A percentile compares a stretch with the other conserved stretches of the same genome.
These are phyloP conservation scores for Monascus ruber DNA, from an alignment of 2,329 filamentous ascomycete genomes.

Conservation along the genomic window DNA sequence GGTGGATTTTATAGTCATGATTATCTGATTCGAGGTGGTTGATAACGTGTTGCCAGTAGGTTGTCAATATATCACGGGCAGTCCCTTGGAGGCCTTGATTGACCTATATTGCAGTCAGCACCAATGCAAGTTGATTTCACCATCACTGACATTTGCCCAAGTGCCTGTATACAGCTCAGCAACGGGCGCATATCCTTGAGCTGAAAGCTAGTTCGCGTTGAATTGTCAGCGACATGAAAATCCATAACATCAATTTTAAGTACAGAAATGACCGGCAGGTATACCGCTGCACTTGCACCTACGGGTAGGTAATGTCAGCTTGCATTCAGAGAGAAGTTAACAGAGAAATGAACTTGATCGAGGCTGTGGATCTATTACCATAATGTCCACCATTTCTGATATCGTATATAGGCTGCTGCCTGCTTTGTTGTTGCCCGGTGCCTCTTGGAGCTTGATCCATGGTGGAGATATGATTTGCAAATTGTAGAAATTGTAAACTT, in stretches of 20 bases:
- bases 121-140: not conserved
- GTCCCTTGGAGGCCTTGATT: constrained; percentile 87
- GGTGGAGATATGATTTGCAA: constrained; percentile 1
- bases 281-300: constrained; percentile 60
- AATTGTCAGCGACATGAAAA: constrained; percentile 10
- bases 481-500: not conserved
- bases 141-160: constrained; percentile 73
- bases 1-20: constrained; percentile 97
- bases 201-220: constrained; percentile 54
- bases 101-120: constrained; percentile 47
- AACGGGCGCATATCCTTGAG: constrained; percentile 76
- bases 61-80: constrained; percentile 94
- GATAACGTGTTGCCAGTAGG: constrained; percentile 98
- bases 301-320: constrained; percentile 6
- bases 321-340: not conserved
- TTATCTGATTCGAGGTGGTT: constrained; percentile 87
- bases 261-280: constrained; percentile 17
- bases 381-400: constrained; percentile 65
- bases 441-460: constrained; percentile 49
- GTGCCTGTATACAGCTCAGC: constrained; percentile 84
- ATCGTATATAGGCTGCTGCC: constrained; percentile 59
- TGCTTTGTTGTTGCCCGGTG: constrained; percentile 48
- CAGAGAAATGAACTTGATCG: not conserved
- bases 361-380: constrained; percentile 39
- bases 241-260: not conserved